These are phyloP conservation scores for Spathaspora girioi DNA, from an alignment of 805 yeast species.

Conservation along the genomic window DNA sequence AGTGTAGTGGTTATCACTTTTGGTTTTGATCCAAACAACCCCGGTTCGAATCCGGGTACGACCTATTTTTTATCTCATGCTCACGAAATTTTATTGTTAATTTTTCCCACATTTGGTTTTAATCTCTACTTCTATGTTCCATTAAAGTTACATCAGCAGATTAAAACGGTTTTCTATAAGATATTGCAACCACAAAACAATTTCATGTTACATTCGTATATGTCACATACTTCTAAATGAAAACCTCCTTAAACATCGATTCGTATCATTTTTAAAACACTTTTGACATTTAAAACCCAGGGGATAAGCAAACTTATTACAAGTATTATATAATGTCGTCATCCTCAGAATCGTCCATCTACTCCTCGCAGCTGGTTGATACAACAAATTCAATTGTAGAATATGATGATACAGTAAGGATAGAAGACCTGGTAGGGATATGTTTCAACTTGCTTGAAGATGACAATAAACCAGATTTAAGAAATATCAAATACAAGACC, in stretches of 20 bases:
- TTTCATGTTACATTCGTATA: not conserved
- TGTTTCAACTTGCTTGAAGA: slow-evolving; percentile 7
- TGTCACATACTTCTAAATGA: not conserved
- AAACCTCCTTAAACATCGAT: not conserved
- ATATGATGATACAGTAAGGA: slow-evolving; percentile 5
- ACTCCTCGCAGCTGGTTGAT: not conserved
- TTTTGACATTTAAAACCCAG: not conserved
- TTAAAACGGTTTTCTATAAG: not conserved
- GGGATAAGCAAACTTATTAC: not conserved
- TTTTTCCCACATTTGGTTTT: not conserved
- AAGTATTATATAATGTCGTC: not conserved
- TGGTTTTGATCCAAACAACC: slow-evolving; percentile 80
- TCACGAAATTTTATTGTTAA: not conserved
- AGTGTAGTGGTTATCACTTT: slow-evolving; percentile 81
- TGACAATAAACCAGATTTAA: slow-evolving; percentile 22
- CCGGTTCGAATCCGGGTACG: slow-evolving; percentile 86
- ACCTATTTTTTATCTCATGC: slow-evolving; percentile 33
- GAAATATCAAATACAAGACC: slow-evolving; percentile 25
- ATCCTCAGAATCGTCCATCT: not conserved
- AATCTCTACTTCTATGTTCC: not conserved
- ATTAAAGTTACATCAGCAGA: not conserved
- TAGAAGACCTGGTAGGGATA: not conserved
- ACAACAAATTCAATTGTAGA: not conserved
- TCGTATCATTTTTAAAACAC: not conserved
- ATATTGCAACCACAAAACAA: not conserved